Base-by-base conservation (phyloP, 148 eudicot genomes). In the Rhododendron kiyosumense region DNA sequence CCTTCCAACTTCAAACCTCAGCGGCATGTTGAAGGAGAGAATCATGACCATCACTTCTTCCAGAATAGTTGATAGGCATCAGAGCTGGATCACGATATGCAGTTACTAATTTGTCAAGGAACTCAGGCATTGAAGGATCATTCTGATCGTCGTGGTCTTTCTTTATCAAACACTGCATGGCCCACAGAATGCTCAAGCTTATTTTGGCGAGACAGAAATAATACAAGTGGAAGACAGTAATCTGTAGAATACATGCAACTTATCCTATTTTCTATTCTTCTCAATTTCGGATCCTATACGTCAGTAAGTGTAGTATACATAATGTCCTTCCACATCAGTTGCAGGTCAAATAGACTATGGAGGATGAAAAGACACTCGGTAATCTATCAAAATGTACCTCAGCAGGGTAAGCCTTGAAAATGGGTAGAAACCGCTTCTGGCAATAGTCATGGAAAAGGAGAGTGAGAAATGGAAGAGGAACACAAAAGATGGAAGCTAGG, bases 41-140 rank as follows among this genome's bases (percentile, higher is more conserved):
- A 43, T 81, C 86, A 54, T 79, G 90, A 46, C 88, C 48, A 83
- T 88, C 92, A 7, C 84, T 86, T 76, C 84, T 85, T 80, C 86
- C 87, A 30, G 91, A 83, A 81, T 81, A 82, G 61, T 81, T 89
- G 78, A 82, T 85, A 5, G 93, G 92, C 87, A 78, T 88, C 82
- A 95, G 85, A 49, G 94, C 97, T 15, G 99, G 99, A 91, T 96
- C 98, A 77, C 87, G 90, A 92, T 96, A 96, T 48, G 94, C 98
- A 83, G 91, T 87, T 8, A 57, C 89, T 83, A 96, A 92, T 32
- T 89, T 89, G 24, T 93, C 94, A 34, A 90, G 85, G 85, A 96
- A 96, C 84, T 90, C 94, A 11, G 87, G 77, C 90, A 95, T 88
- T 48, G 92, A 74, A 34, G 96, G 93, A 82, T 95, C 93, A 74